These are phyloP conservation scores for Strigomonas culicis DNA, from an alignment of 208 protist genomes.

Conservation along the genomic window DNA sequence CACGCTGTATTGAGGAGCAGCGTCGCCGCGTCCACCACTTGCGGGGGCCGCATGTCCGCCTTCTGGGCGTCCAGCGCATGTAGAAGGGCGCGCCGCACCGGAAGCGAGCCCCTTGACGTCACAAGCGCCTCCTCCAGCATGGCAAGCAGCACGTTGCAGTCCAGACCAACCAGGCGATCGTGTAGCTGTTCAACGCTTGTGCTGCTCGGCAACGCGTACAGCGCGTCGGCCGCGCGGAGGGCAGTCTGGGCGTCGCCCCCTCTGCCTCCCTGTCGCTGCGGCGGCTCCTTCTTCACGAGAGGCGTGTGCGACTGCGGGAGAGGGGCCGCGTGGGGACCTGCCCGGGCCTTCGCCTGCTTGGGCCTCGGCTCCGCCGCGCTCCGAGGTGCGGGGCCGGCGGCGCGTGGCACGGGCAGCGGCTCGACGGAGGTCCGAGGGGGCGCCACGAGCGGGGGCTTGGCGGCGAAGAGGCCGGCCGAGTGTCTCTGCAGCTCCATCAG, in stretches of 20 bases:
- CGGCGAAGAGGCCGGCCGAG: neutral
- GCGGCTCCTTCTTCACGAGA: too few species aligned
- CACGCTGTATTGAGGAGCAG: neutral
- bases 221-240: neutral
- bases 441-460: too few species aligned
- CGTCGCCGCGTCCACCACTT: neutral
- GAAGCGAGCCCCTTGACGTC: neutral
- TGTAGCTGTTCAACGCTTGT: neutral
- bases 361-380: too few species aligned
- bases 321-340: neutral
- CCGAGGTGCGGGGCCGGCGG: too few species aligned
- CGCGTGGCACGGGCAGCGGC: too few species aligned
- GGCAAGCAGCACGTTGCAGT: neutral
- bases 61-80: neutral
- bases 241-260: neutral
- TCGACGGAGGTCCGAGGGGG: too few species aligned
- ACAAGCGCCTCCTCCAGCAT: neutral
- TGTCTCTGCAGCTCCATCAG: constrained; percentile 5
- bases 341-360: too few species aligned
- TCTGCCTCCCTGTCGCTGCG: too few species aligned
- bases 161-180: neutral
- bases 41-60: neutral
- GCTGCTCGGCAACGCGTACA: neutral
- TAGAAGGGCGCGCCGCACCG: neutral
- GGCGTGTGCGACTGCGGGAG: too few species aligned